Base-by-base conservation (phyloP, 176 grass and related monocot species). In the Zizania latifolia region DNA sequence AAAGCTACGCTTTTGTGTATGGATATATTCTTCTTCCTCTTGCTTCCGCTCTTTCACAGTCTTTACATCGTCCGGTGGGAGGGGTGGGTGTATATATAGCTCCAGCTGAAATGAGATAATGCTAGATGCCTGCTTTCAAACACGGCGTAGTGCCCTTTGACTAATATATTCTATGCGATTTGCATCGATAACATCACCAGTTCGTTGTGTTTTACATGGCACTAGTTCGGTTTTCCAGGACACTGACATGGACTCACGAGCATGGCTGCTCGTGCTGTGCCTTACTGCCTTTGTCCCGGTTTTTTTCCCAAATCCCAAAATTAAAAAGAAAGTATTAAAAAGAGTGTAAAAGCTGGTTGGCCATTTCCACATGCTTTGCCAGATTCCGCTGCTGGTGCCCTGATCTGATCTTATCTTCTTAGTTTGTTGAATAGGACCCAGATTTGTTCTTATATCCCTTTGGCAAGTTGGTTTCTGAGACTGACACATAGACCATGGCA, bases 381-480 rank as follows among this genome's bases (percentile, higher is more conserved):
- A 29, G 86, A 84, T 84, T 80, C 81, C 48, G 81, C 81, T 23
- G 74, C 69, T 54, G 75, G 41, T 62, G 51, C 73, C 58, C 68
- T 61, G 86, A 88, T 84, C 75, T 36, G 75, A 70, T 88, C 86
- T 84, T 88, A 79, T 88, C 80, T 37, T 48, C 19, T 54, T 5
- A 14, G 62, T 62, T 62, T 79, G 69, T 48, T 74, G 69, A 34
- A 28, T 36, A 80, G 76, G 79, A 66, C 57, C 57, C 16, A 44
- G 55, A 62, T 58, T 30, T 41, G 58, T 65, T 81, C 43, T 61
- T 62, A 13, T 39, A 62, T 70, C 64, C 44, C 29, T 56, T 65
- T 77, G 36, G 60, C 59, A 72, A 38, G 60, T 53, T 65, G 67
- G 60, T 50, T 17, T 10, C 0, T 29, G 60, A 67, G 74, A 1